Conservation (phyloP, 2,329 filamentous ascomycete species). For the Aspergillus sp. region DNA sequence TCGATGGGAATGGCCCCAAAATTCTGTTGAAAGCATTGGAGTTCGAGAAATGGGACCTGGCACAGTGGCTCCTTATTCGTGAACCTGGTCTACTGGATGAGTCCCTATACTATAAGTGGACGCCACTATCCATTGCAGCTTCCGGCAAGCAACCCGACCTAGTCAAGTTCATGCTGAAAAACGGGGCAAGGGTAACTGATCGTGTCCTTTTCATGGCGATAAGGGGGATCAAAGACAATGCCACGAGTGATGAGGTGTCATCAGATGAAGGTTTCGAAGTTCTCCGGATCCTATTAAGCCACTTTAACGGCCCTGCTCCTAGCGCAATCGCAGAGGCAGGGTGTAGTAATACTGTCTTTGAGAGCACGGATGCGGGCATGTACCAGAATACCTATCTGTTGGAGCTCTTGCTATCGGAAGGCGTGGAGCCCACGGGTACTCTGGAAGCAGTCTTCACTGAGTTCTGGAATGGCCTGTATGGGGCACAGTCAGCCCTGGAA, state of each 20-base stretch:
- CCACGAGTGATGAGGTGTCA: neutral
- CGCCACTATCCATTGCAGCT: too few relatives aligned
- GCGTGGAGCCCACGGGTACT: neutral
- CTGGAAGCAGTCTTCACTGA: neutral
- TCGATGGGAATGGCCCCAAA: neutral
- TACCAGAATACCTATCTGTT: neutral
- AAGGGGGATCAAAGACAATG: too few relatives aligned
- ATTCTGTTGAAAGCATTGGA: neutral
- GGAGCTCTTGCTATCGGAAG: neutral
- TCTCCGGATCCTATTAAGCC: neutral
- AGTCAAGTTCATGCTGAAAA: too few relatives aligned
- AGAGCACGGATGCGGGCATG: too few relatives aligned
- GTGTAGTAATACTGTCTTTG: neutral
- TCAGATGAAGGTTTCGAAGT: neutral
- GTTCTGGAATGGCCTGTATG: fast-evolving
- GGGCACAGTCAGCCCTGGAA: neutral
- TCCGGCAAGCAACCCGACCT: too few relatives aligned
- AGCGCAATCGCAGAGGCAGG: neutral
- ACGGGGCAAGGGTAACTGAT: neutral
- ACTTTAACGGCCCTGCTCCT: neutral
- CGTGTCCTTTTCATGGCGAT: too few relatives aligned
- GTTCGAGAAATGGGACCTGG: neutral
- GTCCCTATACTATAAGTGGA: too few relatives aligned
- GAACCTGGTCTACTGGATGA: neutral
- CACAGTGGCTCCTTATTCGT: neutral